Percentiles rank a stretch among this genome's conserved stretches.
phyloP scores from a whole-genome alignment of 2,329 filamentous ascomycete species.

The Akanthomyces dipterigenus region DNA sequence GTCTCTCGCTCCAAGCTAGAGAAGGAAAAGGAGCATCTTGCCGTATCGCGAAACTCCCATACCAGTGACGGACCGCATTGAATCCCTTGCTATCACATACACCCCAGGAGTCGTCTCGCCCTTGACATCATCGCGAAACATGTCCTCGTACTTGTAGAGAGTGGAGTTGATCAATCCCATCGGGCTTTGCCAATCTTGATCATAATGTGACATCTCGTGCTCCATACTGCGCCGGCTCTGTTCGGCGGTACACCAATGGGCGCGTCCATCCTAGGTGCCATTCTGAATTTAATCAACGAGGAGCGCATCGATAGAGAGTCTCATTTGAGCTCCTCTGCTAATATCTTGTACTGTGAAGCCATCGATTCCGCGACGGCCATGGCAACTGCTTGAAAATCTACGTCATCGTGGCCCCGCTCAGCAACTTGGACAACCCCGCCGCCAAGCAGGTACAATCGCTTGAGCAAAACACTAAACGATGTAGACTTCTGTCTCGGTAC shows the following conservation, averaged over 20 bases:
- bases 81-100: background rate
- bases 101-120: constrained; percentile 10
- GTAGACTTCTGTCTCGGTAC: too few relatives aligned
- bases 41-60: constrained; percentile 11
- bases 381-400: too few relatives aligned
- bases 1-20: too few relatives aligned
- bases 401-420: too few relatives aligned
- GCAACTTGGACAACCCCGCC: too few relatives aligned
- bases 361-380: too few relatives aligned
- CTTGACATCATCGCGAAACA: constrained; percentile 9
- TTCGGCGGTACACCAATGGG: constrained; percentile 16
- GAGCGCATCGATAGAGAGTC: background rate
- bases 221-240: constrained; percentile 18
- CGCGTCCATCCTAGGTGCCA: constrained; percentile 11
- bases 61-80: background rate
- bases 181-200: constrained; percentile 25
- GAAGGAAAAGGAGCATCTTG: too few relatives aligned
- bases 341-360: too few relatives aligned
- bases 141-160: constrained; percentile 10
- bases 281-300: constrained; percentile 16
- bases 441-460: too few relatives aligned
- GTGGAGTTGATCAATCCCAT: constrained; percentile 26
- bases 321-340: too few relatives aligned
- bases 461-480: too few relatives aligned
- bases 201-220: too few relatives aligned